A percentile compares a stretch with the other conserved stretches of the same genome.
Evolutionary conservation across 805 yeast genomes (phyloP).

Genomic region (Ogataea thermomethanolica): DNA sequence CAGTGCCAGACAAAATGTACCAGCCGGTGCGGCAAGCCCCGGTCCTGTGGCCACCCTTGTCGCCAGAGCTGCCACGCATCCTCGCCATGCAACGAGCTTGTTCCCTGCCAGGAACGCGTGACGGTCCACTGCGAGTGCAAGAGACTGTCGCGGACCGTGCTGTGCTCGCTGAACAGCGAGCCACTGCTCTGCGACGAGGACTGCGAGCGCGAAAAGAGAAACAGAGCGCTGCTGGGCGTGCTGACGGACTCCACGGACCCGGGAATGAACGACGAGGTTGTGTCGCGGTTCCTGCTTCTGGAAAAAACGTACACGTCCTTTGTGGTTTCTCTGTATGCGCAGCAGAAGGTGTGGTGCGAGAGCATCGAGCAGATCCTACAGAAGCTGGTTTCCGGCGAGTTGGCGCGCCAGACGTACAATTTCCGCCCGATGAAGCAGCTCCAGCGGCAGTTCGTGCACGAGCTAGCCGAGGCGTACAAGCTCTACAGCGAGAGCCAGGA

Average conservation of each 20-base stretch:
- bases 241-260: slow-evolving; percentile 32
- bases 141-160: slow-evolving; percentile 40
- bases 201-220: slow-evolving; percentile 61
- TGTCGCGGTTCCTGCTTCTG: slow-evolving; percentile 23
- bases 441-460: slow-evolving; percentile 70
- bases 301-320: slow-evolving; percentile 43
- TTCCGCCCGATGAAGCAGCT: slow-evolving; percentile 72
- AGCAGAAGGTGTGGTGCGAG: slow-evolving; percentile 67
- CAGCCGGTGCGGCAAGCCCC: slow-evolving; percentile 51
- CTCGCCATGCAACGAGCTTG: slow-evolving; percentile 45
- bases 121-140: slow-evolving; percentile 64
- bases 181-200: slow-evolving; percentile 65
- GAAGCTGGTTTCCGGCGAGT: slow-evolving; percentile 43
- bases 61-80: slow-evolving; percentile 61
- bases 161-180: slow-evolving; percentile 45
- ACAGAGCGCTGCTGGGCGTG: slow-evolving; percentile 59
- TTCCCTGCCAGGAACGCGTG: slow-evolving; percentile 51
- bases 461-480: slow-evolving; percentile 55
- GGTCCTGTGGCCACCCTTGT: slow-evolving; percentile 71
- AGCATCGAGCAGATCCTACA: slow-evolving; percentile 54
- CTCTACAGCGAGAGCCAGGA: slow-evolving; percentile 74
- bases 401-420: slow-evolving; percentile 41
- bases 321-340: slow-evolving; percentile 43
- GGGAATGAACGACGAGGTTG: slow-evolving; percentile 16
- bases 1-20: slow-evolving; percentile 61